Conservation (phyloP, 2,329 filamentous ascomycete species). For the Aspergillus sp. region DNA sequence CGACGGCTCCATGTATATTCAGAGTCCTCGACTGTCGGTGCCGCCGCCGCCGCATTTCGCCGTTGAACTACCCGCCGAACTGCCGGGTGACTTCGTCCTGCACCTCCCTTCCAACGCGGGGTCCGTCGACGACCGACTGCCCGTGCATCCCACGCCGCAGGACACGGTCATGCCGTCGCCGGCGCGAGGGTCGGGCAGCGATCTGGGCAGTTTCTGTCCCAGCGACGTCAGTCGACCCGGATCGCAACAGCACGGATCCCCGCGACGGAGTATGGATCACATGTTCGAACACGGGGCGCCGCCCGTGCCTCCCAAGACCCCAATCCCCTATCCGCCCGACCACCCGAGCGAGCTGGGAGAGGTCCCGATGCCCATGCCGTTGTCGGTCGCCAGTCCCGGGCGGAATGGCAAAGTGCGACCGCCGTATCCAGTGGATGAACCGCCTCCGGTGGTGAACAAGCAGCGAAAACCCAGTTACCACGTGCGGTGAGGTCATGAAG, state of each 20-base stretch:
- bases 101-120: slow-evolving; percentile 18
- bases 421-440: slow-evolving; percentile 79
- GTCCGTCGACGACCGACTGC: slow-evolving; percentile 31
- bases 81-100: slow-evolving; percentile 35
- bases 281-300: slow-evolving; percentile 48
- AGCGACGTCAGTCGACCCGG: slow-evolving; percentile 37
- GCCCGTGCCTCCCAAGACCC: slow-evolving; percentile 75
- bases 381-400: slow-evolving; percentile 20
- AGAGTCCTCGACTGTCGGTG: slow-evolving; percentile 26
- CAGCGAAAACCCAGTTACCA: slow-evolving; percentile 77
- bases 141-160: slow-evolving; percentile 29
- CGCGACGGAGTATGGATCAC: slow-evolving; percentile 38
- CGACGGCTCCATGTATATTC: slow-evolving; percentile 19
- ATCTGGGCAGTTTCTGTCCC: slow-evolving; percentile 31
- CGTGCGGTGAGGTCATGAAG: slow-evolving; percentile 40
- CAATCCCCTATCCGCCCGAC: slow-evolving; percentile 56
- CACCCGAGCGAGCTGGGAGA: slow-evolving; percentile 25
- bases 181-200: slow-evolving; percentile 27
- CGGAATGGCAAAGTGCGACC: slow-evolving; percentile 41
- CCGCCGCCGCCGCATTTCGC: slow-evolving; percentile 49
- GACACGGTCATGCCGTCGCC: slow-evolving; percentile 25
- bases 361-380: slow-evolving; percentile 37
- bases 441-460: slow-evolving; percentile 82
- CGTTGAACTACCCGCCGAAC: slow-evolving; percentile 61
- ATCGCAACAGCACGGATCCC: slow-evolving; percentile 28